Evolutionary conservation across 148 eudicot genomes (phyloP), one percentile per base, ranked within the genome.

Genomic region (Camellia japonica): DNA sequence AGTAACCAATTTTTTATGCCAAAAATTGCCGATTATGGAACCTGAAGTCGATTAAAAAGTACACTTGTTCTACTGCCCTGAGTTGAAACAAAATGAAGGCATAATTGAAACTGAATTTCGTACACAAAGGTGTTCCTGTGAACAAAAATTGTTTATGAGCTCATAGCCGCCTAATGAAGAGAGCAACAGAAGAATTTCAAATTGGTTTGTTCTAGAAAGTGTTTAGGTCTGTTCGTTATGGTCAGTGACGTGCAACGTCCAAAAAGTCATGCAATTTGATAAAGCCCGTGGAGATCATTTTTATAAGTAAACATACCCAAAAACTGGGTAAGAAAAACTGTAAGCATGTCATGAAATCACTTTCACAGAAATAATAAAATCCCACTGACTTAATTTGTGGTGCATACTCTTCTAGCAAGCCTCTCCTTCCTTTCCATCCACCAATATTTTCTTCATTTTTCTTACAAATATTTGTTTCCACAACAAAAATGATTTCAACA

Each of bases 351-450:
- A 61, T 10, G 67, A 23, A 63, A 64, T 64, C 79, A 19, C 7
- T 80, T 71, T 80, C 77, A 38, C 7, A 11, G 13, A 15, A 44
- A 7, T 51, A 30, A 63, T 46, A 20, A 63, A 62, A 63, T 38
- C 75, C 70, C 77, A 80, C 69, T 49, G 43, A 73, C 76, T 51
- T 2, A 2, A 7, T 73, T 63, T 1, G 59, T 73, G 79, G 71
- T 5, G 5, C 79, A 76, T 14, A 47, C 15, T 64, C 59, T 47
- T 63, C 60, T 38, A 12, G 42, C 44, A 64, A 63, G 15, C 79
- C 59, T 76, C 60, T n/a, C 44, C 20, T 62, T 23, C 20, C 10
- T 15, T 75, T 76, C 56, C 79, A 18, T 76, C 79, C 79, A 63
- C 77, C n/a, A 56, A 6, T 56, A 74, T 74, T 74, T 30, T 30